Evolutionary conservation across 2,329 filamentous ascomycete genomes (phyloP), one percentile per base, ranked within the genome.

Genomic region (Fusarium brevicatenulatum): DNA sequence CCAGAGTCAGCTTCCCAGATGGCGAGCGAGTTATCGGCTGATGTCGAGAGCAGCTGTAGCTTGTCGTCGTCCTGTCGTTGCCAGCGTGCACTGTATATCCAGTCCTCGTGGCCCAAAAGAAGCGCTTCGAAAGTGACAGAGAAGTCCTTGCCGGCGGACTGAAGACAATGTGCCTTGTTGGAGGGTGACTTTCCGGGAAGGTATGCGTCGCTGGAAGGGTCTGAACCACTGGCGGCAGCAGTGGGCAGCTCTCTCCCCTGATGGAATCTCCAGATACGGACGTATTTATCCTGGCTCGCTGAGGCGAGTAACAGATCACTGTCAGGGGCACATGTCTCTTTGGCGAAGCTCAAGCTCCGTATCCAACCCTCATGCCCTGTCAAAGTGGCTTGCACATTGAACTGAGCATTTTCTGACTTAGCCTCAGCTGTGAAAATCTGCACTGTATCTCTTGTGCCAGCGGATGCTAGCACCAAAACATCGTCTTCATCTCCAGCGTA

Each of bases 271-370:
- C 96, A 99, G 40, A 99, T 88, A 44, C 96, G 92, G 66, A 98
- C 92, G 78, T 98, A 99, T 83, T 97, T 98, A 82, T 99, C 96
- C 81, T 99, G 96, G 80, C 95, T 98, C 28, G 95, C 95, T 16
- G 95, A 98, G 2, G 95, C 94, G 25, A 99, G 87, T 28, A 98
- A 83, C 8, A 97, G 80, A 79, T 98, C 95, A 58, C 89, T 89
- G 1, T 84, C 81, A 2, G 82, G 73, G 28, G 83, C 83, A 5
- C 84, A 79, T 19, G 82, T 87, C 78, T 96, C 93, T 67, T 85
- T 85, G 3, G 90, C 89, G 74, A 99, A 96, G 71, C 91, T 91
- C 18, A 99, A 86, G 19, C 94, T 95, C 53, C 95, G 88, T 52
- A 99, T 91, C 96, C 96, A 99, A 63, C 93, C 95, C 82, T 99